phyloP scores from a whole-genome alignment of 768 basidiomycete species.

The Tephrocybe rancida region DNA sequence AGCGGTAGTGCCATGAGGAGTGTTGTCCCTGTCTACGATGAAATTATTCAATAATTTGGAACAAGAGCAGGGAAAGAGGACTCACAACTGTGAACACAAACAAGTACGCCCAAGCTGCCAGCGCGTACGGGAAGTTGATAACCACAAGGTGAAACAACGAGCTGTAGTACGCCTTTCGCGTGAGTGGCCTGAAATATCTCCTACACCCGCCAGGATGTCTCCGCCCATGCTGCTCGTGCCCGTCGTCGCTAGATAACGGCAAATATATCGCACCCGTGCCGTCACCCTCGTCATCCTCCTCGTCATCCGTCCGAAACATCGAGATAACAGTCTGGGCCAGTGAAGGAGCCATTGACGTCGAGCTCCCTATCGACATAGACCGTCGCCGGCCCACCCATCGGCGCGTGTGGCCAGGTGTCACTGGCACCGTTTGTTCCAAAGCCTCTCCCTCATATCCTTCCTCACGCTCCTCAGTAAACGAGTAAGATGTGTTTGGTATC shows the following conservation, averaged over 20 bases:
- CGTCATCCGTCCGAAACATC: conserved; percentile 59
- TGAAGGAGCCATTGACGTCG: conserved; percentile 58
- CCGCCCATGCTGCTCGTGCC: conserved; percentile 13
- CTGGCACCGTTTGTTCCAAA: conserved; percentile 35
- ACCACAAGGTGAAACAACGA: conserved; percentile 70
- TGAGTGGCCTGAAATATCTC: conserved; percentile 68
- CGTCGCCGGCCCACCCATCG: conserved; percentile 41
- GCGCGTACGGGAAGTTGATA: conserved; percentile 78
- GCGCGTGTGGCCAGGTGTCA: conserved; percentile 30
- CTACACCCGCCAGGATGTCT: conserved; percentile 32
- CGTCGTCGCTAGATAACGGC: conserved; percentile 13
- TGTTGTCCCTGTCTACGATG: conserved; percentile 69
- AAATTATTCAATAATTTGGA: neutral
- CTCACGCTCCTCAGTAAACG: neutral
- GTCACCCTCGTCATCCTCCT: conserved; percentile 31
- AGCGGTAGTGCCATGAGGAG: conserved; percentile 79
- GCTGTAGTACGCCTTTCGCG: conserved; percentile 57
- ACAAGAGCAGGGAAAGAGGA: conserved; percentile 15
- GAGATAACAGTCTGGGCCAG: conserved; percentile 71
- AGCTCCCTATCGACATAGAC: conserved; percentile 60
- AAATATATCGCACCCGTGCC: conserved; percentile 11
- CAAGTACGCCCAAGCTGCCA: conserved; percentile 77
- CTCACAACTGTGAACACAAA: conserved; percentile 82
- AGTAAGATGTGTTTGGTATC: conserved; percentile 1
- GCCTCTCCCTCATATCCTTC: conserved; percentile 24